Base-by-base conservation (phyloP, 495 filamentous ascomycete genomes). In the Tetracladium marchalianum region DNA sequence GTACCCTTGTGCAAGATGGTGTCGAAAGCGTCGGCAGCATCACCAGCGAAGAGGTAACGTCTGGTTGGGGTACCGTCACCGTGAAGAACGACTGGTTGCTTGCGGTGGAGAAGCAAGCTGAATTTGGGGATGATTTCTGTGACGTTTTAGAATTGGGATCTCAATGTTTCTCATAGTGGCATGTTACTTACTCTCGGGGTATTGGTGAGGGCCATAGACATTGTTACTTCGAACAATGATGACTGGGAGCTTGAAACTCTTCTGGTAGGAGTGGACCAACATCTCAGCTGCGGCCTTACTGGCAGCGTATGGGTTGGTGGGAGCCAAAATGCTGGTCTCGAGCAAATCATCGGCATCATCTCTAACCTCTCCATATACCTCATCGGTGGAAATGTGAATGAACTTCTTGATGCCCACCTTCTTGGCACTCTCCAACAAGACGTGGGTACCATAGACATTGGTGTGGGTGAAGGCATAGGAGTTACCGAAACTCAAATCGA, bases 251-350 rank as follows among this genome's bases (percentile, higher is more conserved):
- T 78, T 77, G 64, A 84, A 86, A 58, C 72, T 79, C 63, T 82
- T 84, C 54, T 72, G 71, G 59, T 85, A 89, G 9, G 81, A 80
- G 52, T 78, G 72, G n/a, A 87, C 80, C 45, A 83, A 66, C 84
- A 87, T 89, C 63, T 87, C 84, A 13, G 83, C 83, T 1, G 84
- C 83, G 0, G 84, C 84, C 59, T 89, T 89, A 61, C 73, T 79
- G 1, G 82, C 84, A 8, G 82, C 77, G 50, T 89, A 89, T 17
- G 84, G 84, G 54, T 89, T 89, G 19, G 81, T 86, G 0, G 84
- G 84, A 1, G 73, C 70, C 11, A 87, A 65, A 36, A 79, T 69
- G 50, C 73, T 76, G 18, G 67, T 69, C 60, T 84, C 82, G 4
- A 73, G 59, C 44, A 81, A 60, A 53, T 83, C 80, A 34, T 75